These are phyloP conservation scores for Erythrobasidium yunnanense DNA, from an alignment of 768 basidiomycete species.

Conservation along the genomic window DNA sequence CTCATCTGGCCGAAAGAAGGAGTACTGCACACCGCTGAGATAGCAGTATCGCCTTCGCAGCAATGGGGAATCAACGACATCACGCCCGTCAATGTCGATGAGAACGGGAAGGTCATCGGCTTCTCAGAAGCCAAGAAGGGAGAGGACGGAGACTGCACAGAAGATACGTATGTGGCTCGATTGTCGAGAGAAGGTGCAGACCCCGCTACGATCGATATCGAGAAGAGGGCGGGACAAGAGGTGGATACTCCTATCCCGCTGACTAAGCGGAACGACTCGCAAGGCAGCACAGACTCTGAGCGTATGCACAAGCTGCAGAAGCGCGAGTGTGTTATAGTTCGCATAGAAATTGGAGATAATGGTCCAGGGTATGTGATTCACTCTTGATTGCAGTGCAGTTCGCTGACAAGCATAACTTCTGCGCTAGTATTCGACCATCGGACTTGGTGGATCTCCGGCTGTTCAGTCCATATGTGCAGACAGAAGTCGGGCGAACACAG, in stretches of 20 bases:
- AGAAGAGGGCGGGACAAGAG: slow-evolving; percentile 2
- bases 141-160: background rate
- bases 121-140: too few relatives aligned
- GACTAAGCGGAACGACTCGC: background rate
- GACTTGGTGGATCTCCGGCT: slow-evolving; percentile 42
- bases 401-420: too few relatives aligned
- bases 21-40: background rate
- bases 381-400: too few relatives aligned
- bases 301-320: background rate
- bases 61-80: background rate
- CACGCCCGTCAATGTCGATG: background rate
- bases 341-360: slow-evolving; percentile 46
- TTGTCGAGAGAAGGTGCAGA: too few relatives aligned
- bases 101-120: background rate
- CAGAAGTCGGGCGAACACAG: slow-evolving; percentile 45
- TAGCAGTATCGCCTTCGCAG: too few relatives aligned
- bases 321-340: slow-evolving; percentile 39
- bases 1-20: slow-evolving; percentile 37
- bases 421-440: slow-evolving; percentile 40
- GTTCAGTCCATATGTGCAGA: slow-evolving; percentile 42
- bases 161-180: background rate
- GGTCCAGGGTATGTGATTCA: slow-evolving; percentile 42
- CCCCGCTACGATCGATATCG: slow-evolving; percentile 11
- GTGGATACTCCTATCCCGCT: background rate
- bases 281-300: background rate